These are phyloP conservation scores for Polyporus tsugae DNA, from an alignment of 1,284 basidiomycete species.

Conservation along the genomic window DNA sequence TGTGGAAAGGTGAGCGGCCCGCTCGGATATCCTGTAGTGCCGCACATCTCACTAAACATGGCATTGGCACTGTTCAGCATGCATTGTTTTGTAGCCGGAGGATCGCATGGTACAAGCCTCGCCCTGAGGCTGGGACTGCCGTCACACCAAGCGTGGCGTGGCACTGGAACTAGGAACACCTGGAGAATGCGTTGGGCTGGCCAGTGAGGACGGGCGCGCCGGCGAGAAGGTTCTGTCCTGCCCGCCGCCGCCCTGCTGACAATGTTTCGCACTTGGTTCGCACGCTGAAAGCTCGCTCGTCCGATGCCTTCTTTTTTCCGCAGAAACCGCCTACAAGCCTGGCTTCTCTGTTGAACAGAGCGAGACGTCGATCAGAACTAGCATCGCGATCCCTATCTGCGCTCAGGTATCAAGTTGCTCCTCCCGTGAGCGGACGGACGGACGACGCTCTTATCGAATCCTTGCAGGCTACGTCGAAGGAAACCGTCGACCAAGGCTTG, in stretches of 20 bases:
- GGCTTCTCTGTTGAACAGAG: conserved; percentile 78
- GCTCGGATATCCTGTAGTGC: not conserved
- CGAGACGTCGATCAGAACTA: conserved; percentile 63
- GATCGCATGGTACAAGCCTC: conserved; percentile 82
- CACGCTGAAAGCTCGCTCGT: conserved; percentile 57
- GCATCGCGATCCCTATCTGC: conserved; percentile 74
- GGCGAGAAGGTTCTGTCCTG: conserved; percentile 1
- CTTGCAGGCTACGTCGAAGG: conserved; percentile 74
- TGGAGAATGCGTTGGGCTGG: conserved; percentile 69
- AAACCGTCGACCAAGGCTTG: conserved; percentile 68
- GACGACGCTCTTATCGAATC: conserved; percentile 46
- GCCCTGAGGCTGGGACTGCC: conserved; percentile 73
- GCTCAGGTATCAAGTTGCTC: conserved; percentile 79
- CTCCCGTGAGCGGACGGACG: conserved; percentile 53
- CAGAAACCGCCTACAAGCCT: conserved; percentile 69
- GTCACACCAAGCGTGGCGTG: conserved; percentile 79
- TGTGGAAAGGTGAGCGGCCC: conserved; percentile 36
- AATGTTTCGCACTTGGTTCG: not conserved
- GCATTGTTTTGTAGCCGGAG: conserved; percentile 86
- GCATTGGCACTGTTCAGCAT: conserved; percentile 51
- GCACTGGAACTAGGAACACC: conserved; percentile 67
- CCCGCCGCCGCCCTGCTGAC: not conserved
- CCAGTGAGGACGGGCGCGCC: conserved; percentile 51
- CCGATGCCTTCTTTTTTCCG: conserved; percentile 85
- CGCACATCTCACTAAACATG: not conserved